Evolutionary conservation across 1,284 basidiomycete species (phyloP), one percentile per base, ranked within the genome.

Genomic region (Mycosarcoma mackinlayi): DNA sequence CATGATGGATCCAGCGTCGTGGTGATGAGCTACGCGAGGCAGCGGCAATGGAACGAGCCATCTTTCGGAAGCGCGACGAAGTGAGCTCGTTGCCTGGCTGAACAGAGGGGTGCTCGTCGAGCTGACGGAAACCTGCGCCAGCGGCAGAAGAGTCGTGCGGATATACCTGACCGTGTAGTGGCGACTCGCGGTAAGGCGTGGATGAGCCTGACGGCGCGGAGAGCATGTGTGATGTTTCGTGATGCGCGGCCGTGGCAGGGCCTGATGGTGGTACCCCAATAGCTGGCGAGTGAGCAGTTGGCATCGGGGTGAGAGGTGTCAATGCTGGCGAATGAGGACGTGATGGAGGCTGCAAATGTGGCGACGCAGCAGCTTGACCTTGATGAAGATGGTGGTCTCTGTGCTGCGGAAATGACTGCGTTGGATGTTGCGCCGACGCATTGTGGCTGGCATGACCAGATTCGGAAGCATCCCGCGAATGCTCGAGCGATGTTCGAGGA

Each of bases 31-130:
- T 46, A 42, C 56, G 56, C 5, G 67, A 70, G 6, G 49, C 57
- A 13, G 67, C 30, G 19, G 65, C 67, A 31, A 70, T 70, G 41
- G 67, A 70, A 2, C 57, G 61, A 10, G 67, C 57, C 45, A 70
- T 70, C 46, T 57, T 70, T 14, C 67, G 52, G 52, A 70, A 70
- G 23, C 67, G 61, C 1, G 53, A 57, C 13, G 67, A 70, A 25
- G 48, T 41, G 14, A 61, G 30, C 40, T 70, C 67, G 30, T 64
- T 33, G 11, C 67, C 67, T 5, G 67, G 53, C 25, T 64, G 52
- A 0, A 70, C 57, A 4, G 67, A 64, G 3, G 67, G 61, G 49
- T 70, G 67, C 21, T 70, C 67, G 41, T 70, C 67, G 31, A 70
- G 57, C 33, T 70, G 67, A n/a, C 61, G 67, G 33, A 63, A 70